phyloP scores from a whole-genome alignment of 306 rosid species.

The Medicago lupulina region DNA sequence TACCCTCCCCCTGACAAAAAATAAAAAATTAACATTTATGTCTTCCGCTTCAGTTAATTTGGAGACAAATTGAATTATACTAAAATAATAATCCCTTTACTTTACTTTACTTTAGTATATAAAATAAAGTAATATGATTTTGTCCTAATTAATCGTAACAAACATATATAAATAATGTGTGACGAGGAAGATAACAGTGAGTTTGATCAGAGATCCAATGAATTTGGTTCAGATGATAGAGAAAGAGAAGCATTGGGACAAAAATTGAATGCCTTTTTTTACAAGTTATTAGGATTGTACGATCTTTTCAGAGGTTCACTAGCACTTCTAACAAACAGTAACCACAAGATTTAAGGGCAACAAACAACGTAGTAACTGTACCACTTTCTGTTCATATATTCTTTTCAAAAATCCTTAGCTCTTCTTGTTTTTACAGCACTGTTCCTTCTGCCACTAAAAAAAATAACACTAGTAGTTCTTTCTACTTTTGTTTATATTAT shows the following conservation, averaged over 20 bases:
- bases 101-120: neutral
- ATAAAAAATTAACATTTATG: too few species aligned
- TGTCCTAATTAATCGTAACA: neutral
- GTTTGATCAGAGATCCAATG: conserved; percentile 18
- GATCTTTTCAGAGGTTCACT: conserved; percentile 24
- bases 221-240: conserved; percentile 18
- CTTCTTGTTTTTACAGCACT: neutral
- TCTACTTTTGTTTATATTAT: neutral
- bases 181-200: conserved; percentile 11
- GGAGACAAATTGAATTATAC: neutral
- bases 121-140: neutral
- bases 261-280: conserved; percentile 9
- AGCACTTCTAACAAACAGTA: conserved; percentile 32
- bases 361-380: conserved; percentile 25
- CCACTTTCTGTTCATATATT: conserved; percentile 32
- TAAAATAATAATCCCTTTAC: neutral
- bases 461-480: neutral
- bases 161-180: neutral
- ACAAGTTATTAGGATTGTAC: conserved; percentile 30
- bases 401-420: neutral
- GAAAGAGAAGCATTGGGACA: conserved; percentile 11
- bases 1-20: too few species aligned
- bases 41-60: neutral
- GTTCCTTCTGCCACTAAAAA: neutral
- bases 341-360: conserved; percentile 29